phyloP scores from a whole-genome alignment of 805 yeast genomes.

The Saccharomycopsis sp. region DNA sequence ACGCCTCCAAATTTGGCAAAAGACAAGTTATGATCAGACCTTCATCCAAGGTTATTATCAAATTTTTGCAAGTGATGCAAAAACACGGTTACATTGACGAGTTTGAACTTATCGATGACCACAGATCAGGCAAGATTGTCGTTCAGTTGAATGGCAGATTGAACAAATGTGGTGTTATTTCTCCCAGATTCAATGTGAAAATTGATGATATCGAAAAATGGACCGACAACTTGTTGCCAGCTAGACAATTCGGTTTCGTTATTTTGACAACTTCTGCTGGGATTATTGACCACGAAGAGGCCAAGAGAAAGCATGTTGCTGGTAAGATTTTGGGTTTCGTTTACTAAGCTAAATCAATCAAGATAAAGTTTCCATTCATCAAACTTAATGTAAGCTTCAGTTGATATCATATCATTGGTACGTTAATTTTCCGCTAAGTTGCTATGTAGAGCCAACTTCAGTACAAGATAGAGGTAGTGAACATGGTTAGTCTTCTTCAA shows the following conservation, averaged over 20 bases:
- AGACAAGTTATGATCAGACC: conserved; percentile 98
- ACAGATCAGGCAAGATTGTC: conserved; percentile 97
- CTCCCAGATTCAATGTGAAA: conserved; percentile 97
- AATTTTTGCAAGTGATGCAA: conserved; percentile 94
- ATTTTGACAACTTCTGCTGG: conserved; percentile 98
- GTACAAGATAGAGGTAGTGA: no score
- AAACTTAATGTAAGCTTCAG: no score
- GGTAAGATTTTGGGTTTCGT: conserved; percentile 98
- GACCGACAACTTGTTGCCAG: conserved; percentile 97
- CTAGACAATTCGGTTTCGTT: conserved; percentile 98
- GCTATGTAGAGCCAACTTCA: no score
- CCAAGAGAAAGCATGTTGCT: conserved; percentile 98
- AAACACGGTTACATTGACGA: conserved; percentile 98
- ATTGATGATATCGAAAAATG: conserved; percentile 94
- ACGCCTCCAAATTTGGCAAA: conserved; percentile 99
- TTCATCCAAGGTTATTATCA: conserved; percentile 95
- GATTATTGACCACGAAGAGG: conserved; percentile 99
- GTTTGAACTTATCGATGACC: conserved; percentile 97
- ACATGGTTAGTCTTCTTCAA: no score
- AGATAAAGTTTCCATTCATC: no score
- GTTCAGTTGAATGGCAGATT: conserved; percentile 96
- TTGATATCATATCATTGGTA: no score
- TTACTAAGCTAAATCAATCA: conserved; percentile 55
- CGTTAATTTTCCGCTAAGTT: no score
- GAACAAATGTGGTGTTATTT: conserved; percentile 98